Evolutionary conservation across 164 flowering plant species (phyloP), one percentile per base, ranked within the genome.

Genomic region (Piper longum): DNA sequence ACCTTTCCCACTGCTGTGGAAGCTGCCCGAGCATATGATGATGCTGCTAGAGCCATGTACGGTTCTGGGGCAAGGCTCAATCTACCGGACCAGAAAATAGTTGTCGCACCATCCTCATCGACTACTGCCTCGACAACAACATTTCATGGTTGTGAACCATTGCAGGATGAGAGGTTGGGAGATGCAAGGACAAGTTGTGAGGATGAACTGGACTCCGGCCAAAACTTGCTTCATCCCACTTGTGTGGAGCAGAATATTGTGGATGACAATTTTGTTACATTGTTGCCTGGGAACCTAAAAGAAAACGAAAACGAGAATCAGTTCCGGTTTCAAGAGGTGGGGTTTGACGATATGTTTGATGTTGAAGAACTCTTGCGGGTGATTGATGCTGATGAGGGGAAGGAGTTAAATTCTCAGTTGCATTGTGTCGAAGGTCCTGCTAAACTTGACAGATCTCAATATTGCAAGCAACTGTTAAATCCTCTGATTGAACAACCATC

Each of bases 1-100:
- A 85, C 90, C 2, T 83, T 77, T 48, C 66, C 80, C 2, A 78
- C 78, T 51, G 83, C 85, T 1, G 3, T 59, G 0, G 81, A 81
- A 40, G 87, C 90, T 56, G 87, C 90, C 7, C 52, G 51, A 16
- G 87, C 84, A 0, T 85, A 84, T 5, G 89, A 84, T 59, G 77
- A 79, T n/a, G 89, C 89, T 61, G 86, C 89, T 0, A 69, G 63
- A 54, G 73, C 80, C 0, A 78, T 84, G 85, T 82, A 84, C 52
- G 85, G 86, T 7, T 48, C 73, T 1, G 26, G 26, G 26, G 89
- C 89, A 1, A 71, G 78, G 8, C 71, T 84, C 3, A 84, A 84
- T 57, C 52, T 79, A 18, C 83, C 83, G 0, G 61, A 43, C 14
- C 9, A 48, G 14, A 14, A 48, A 12, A 6, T 48, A 5, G 11